Percentiles rank a stretch among this genome's conserved stretches.
Evolutionary conservation across 1,139 yeast species (phyloP).

Genomic region (Debaryomyces udenii): DNA sequence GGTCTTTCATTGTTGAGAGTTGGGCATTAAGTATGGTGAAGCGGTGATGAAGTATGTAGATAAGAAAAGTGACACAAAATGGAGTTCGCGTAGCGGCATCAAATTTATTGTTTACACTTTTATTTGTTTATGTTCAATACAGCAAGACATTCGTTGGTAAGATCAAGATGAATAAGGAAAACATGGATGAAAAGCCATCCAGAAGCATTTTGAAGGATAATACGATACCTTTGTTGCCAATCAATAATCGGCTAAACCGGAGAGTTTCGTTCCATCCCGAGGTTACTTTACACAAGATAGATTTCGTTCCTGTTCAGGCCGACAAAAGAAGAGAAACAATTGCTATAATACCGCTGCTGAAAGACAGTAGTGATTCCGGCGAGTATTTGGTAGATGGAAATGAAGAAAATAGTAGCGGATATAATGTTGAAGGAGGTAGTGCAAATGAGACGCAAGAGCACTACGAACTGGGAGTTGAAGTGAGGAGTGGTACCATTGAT

Average conservation of each 20-base stretch:
- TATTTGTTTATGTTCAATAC: too few species aligned
- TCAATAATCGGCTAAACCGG: conserved; percentile 29
- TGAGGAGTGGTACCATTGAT: background rate
- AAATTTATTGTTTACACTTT: conserved; percentile 4
- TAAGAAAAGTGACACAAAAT: too few species aligned
- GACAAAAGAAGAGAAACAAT: conserved; percentile 41
- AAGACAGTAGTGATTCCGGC: conserved; percentile 12
- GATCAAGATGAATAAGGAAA: conserved; percentile 8
- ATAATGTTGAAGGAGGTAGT: conserved; percentile 15
- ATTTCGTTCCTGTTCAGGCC: conserved; percentile 40
- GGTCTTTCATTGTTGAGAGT: too few species aligned
- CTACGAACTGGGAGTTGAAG: background rate
- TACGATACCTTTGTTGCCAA: conserved; percentile 23
- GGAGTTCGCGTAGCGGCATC: too few species aligned
- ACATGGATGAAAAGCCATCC: conserved; percentile 17
- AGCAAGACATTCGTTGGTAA: too few species aligned
- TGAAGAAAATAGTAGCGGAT: background rate
- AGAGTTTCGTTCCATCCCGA: conserved; percentile 79
- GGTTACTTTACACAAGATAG: conserved; percentile 70
- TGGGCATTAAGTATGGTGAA: too few species aligned
- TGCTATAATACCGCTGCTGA: conserved; percentile 18
- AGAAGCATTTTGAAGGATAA: conserved; percentile 34
- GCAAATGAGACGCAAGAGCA: background rate
- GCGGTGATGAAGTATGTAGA: too few species aligned
- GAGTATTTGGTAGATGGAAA: background rate